A percentile compares a stretch with the other conserved stretches of the same genome.
phyloP scores from a whole-genome alignment of 129 eudicot species.

The Cynara cardunculus region DNA sequence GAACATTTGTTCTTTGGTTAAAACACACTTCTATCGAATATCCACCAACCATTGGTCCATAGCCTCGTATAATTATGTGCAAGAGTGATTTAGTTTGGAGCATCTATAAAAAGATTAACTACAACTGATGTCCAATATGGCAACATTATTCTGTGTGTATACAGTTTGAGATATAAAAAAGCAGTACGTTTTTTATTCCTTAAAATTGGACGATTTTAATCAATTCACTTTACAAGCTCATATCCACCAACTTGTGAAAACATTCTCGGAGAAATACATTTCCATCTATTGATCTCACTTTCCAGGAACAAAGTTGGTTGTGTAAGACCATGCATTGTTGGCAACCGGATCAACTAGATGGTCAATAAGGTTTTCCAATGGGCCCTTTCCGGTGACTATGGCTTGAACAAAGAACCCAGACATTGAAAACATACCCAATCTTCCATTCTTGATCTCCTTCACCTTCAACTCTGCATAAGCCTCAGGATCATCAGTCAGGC shows the following conservation, averaged over 20 bases:
- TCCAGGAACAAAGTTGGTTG: slow-evolving; percentile 16
- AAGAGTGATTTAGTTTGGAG: too few relatives aligned
- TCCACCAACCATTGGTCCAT: too few relatives aligned
- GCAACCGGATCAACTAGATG: slow-evolving; percentile 1
- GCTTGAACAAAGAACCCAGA: slow-evolving; percentile 15
- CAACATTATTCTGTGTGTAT: too few relatives aligned
- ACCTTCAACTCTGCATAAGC: slow-evolving; percentile 14
- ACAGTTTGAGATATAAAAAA: too few relatives aligned
- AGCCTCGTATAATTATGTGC: too few relatives aligned
- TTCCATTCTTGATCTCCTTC: slow-evolving; percentile 15
- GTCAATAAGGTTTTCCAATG: slow-evolving; percentile 5
- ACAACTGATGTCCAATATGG: too few relatives aligned
- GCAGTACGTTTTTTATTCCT: too few relatives aligned
- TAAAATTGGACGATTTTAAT: too few relatives aligned
- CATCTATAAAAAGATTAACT: too few relatives aligned
- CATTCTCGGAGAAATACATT: neutral
- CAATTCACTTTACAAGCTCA: neutral
- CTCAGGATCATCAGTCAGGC: slow-evolving; percentile 11
- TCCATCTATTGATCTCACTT: neutral
- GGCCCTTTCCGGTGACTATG: slow-evolving; percentile 12
- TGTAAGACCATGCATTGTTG: slow-evolving; percentile 12
- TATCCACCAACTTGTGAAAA: neutral
- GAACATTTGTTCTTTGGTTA: too few relatives aligned
- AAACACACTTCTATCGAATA: too few relatives aligned
- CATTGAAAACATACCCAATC: slow-evolving; percentile 8